A percentile compares a stretch with the other conserved stretches of the same genome.
Conservation (phyloP, 306 rosid species). For the Cucumis melo region DNA sequence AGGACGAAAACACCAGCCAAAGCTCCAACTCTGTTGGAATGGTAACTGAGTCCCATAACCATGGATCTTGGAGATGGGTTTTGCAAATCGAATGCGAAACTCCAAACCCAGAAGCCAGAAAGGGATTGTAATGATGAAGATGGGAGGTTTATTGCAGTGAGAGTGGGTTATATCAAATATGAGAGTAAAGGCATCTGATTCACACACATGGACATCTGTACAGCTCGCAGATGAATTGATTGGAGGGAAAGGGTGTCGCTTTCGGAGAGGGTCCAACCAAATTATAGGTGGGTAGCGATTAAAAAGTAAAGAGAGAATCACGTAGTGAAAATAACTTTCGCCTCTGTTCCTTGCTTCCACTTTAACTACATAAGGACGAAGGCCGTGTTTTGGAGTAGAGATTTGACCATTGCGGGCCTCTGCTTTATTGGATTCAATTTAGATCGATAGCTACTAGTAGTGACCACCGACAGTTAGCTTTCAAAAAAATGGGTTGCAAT, state of each 20-base stretch:
- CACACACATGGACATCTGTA: slow-evolving; percentile 29
- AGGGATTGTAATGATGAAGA: slow-evolving; percentile 5
- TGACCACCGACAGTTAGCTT: slow-evolving; percentile 13
- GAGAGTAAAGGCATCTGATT: slow-evolving; percentile 26
- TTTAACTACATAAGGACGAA: background rate
- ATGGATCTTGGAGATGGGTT: slow-evolving; percentile 24
- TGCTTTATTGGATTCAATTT: slow-evolving; percentile 5
- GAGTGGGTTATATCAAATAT: background rate
- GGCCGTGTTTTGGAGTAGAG: background rate
- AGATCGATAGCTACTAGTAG: background rate
- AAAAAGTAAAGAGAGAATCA: slow-evolving; percentile 27
- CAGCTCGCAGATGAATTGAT: slow-evolving; percentile 26
- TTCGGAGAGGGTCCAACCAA: slow-evolving; percentile 23
- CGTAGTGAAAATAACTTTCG: background rate
- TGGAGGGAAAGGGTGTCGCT: slow-evolving; percentile 29
- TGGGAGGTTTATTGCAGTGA: background rate
- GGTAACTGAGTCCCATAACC: slow-evolving; percentile 23
- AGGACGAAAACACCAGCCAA: slow-evolving; percentile 33
- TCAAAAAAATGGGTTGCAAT: background rate
- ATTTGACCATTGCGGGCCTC: background rate
- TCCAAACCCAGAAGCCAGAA: background rate
- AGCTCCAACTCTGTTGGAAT: slow-evolving; percentile 21
- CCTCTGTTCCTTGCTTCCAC: background rate
- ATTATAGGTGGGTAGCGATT: slow-evolving; percentile 11
- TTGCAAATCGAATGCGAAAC: background rate